Conservation (phyloP, 164 flowering plant species). For the Vitis cinerea region DNA sequence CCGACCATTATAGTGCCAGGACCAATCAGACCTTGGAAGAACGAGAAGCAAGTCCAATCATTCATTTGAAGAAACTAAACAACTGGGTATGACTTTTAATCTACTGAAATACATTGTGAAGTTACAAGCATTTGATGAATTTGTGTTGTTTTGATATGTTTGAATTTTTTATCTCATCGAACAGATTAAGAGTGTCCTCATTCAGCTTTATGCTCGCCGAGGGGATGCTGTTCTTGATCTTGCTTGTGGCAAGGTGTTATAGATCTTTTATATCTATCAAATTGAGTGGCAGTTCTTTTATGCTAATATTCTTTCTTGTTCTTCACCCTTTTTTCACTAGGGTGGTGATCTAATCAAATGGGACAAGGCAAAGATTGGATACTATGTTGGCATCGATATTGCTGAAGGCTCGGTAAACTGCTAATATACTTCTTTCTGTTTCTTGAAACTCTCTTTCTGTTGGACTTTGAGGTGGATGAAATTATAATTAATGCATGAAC, state of each 20-base stretch:
- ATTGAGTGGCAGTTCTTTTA: neutral
- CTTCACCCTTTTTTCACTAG: constrained; percentile 25
- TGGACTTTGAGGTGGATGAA: too few relatives aligned
- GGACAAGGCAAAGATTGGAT: constrained; percentile 95
- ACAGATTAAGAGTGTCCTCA: constrained; percentile 93
- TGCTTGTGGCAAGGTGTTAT: constrained; percentile 92
- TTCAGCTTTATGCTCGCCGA: constrained; percentile 77
- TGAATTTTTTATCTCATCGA: constrained; percentile 5
- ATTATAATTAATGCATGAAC: too few relatives aligned
- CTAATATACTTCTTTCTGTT: constrained; percentile 1
- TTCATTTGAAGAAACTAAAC: constrained; percentile 88
- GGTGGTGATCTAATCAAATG: constrained; percentile 99
- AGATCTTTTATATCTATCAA: neutral
- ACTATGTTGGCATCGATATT: constrained; percentile 93
- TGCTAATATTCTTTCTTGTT: neutral
- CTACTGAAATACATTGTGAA: neutral
- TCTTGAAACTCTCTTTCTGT: neutral
- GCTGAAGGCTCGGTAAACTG: constrained; percentile 92
- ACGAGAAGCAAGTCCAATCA: constrained; percentile 90
- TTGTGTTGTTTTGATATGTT: neutral
- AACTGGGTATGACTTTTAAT: constrained; percentile 61
- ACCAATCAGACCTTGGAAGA: constrained; percentile 89
- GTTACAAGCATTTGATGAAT: neutral
- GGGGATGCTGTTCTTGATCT: constrained; percentile 95
- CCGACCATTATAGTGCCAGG: constrained; percentile 94